Base-by-base conservation (phyloP, 352 stramenopile species). In the Globisporangium sylvaticum region DNA sequence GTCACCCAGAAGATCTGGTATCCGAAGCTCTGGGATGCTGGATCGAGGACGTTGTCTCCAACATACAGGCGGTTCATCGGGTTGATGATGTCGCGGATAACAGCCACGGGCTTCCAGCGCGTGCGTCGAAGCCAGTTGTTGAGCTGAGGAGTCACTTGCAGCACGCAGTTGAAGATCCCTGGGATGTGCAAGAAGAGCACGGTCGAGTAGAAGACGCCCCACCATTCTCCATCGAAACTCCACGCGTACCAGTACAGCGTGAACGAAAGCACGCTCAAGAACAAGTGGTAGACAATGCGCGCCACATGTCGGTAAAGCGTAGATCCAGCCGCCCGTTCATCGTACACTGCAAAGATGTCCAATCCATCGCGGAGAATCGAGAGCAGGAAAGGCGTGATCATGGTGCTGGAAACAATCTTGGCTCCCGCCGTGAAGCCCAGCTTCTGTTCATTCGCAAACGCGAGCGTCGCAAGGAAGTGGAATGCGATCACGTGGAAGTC, bases 401-500 rank as follows among this genome's bases (percentile, higher is more conserved):
- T 90, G 0, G 94, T 89, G 34, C 93, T 97, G 48, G 95, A 98
- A 8, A 97, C 73, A 31, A 98, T 86, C 64, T 93, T 81, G 27
- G 76, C 67, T 24, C 89, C 89, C 54, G 95, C 96, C 0, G 87
- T 72, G 56, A 90, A 80, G 54, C 88, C 89, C 81, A 98, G 94
- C 29, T 98, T 88, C 58, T 99, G 83, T 60, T 98, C 90, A 37
- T 80, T 79, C 5, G 81, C 83, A 64, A 99, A 99, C 20, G 96
- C 94, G 24, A 99, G 68, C 6, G 95, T 83, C 8, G 83, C 89
- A 24, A 99, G 78, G 15, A 99, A 84, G 68, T 98, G 98, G 79
- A 99, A 99, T 8, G 94, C 92, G 27, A 98, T 80, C 58, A 99
- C 91, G 75, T 99, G 97, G 81, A 98, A 99, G 72, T 99, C 97